phyloP scores from a whole-genome alignment of 2,329 filamentous ascomycete species.

The Epichloe aotearoae region DNA sequence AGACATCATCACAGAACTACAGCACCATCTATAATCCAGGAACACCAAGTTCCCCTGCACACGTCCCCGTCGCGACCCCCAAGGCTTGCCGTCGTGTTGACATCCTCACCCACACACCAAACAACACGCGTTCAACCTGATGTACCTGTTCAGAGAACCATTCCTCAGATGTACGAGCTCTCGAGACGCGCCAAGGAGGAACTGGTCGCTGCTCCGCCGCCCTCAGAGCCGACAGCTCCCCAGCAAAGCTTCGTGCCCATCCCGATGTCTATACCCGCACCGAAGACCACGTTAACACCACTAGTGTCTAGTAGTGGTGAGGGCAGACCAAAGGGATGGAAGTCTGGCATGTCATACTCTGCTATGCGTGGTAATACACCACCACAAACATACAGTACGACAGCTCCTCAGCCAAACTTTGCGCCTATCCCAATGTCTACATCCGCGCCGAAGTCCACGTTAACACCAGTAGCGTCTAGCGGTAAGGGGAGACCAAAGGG shows the following conservation, averaged over 20 bases:
- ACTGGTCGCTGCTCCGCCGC: background rate
- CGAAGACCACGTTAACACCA: background rate
- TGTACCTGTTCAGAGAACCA: background rate
- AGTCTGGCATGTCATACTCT: constrained; percentile 18
- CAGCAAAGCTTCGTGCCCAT: background rate
- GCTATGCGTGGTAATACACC: constrained; percentile 8
- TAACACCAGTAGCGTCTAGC: background rate
- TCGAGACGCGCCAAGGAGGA: background rate
- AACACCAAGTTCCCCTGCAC: background rate
- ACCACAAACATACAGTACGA: background rate
- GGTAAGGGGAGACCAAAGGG: constrained; percentile 34
- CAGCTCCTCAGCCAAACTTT: background rate
- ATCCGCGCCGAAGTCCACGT: background rate
- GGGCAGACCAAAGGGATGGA: constrained; percentile 36
- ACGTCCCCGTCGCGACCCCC: background rate
- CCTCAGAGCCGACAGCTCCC: background rate
- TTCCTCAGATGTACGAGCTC: background rate
- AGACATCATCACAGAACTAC: background rate
- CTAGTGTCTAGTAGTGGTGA: constrained; percentile 11
- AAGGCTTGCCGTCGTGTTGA: background rate
- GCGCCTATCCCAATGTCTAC: background rate
- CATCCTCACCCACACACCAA: background rate
- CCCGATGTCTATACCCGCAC: background rate
- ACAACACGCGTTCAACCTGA: background rate
- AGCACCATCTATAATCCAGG: too few species aligned